A percentile compares a stretch with the other conserved stretches of the same genome.
phyloP scores from a whole-genome alignment of 768 basidiomycete species.

The Boletus insuetus region DNA sequence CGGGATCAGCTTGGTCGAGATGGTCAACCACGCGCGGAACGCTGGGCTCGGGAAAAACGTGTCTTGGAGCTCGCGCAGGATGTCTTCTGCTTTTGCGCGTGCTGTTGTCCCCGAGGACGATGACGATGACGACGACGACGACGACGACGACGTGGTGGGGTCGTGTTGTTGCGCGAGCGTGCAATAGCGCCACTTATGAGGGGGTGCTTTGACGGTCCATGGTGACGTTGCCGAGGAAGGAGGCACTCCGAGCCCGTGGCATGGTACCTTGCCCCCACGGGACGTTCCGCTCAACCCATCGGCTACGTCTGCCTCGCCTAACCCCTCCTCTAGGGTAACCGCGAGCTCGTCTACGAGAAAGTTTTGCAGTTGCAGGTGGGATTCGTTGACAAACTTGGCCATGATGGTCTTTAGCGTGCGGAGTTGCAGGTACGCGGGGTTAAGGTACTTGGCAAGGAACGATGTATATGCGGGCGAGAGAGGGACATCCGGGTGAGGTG shows the following conservation, averaged over 20 bases:
- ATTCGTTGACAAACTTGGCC: constrained; percentile 78
- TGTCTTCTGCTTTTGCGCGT: constrained; percentile 16
- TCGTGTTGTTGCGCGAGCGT: constrained; percentile 38
- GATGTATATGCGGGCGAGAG: constrained; percentile 58
- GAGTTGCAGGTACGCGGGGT: constrained; percentile 85
- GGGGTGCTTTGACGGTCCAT: constrained; percentile 82
- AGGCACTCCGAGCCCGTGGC: constrained; percentile 61
- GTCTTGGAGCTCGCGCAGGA: constrained; percentile 54
- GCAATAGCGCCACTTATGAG: constrained; percentile 94
- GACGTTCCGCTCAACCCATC: constrained; percentile 58
- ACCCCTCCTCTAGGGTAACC: constrained; percentile 57
- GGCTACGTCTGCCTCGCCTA: constrained; percentile 58
- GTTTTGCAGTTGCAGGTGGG: constrained; percentile 82
- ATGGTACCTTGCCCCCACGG: constrained; percentile 55
- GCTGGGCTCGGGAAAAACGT: constrained; percentile 74
- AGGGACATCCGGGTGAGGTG: constrained; percentile 47
- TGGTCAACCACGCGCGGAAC: constrained; percentile 89
- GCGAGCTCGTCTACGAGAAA: constrained; percentile 77
- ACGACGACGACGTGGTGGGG: not conserved
- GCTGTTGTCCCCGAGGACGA: not conserved
- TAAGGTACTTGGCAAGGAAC: constrained; percentile 83
- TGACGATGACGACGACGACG: not conserved
- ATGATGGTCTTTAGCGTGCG: constrained; percentile 80
- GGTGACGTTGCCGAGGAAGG: constrained; percentile 40
- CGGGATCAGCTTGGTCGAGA: constrained; percentile 70